These are phyloP conservation scores for Fusarium coffeatum DNA, from an alignment of 2,329 filamentous ascomycete genomes.

Conservation along the genomic window DNA sequence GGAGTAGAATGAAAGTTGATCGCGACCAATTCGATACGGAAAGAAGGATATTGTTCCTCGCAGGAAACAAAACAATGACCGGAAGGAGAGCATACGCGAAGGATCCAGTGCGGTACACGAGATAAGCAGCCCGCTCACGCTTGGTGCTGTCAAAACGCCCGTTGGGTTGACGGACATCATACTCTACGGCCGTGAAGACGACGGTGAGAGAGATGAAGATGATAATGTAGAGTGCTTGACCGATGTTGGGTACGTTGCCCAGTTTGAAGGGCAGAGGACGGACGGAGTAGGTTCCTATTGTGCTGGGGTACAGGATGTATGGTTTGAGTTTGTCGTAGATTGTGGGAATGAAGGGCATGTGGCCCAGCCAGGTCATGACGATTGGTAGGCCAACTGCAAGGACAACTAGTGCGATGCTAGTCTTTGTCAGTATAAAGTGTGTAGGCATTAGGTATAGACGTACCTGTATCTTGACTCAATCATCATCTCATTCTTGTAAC, in stretches of 20 bases:
- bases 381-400: slow-evolving; percentile 10
- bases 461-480: slow-evolving; percentile 17
- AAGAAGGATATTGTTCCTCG: slow-evolving; percentile 5
- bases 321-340: slow-evolving; percentile 20
- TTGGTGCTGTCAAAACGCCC: not conserved
- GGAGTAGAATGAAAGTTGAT: slow-evolving; percentile 7
- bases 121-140: not conserved
- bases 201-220: not conserved
- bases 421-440: accelerated
- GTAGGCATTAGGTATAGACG: accelerated
- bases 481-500: slow-evolving; percentile 9
- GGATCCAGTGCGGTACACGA: slow-evolving; percentile 11
- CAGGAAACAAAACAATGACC: slow-evolving; percentile 3
- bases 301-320: slow-evolving; percentile 20
- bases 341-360: slow-evolving; percentile 5
- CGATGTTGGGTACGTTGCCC: slow-evolving; percentile 6
- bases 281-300: slow-evolving; percentile 19
- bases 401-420: slow-evolving; percentile 2
- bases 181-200: not conserved
- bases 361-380: slow-evolving; percentile 2
- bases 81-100: slow-evolving; percentile 11
- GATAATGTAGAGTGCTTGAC: slow-evolving; percentile 5
- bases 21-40: slow-evolving; percentile 16
- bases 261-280: slow-evolving; percentile 12
- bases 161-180: slow-evolving; percentile 3